Conservation (phyloP, 2,329 filamentous ascomycete genomes). For the Sporothrix sp. region DNA sequence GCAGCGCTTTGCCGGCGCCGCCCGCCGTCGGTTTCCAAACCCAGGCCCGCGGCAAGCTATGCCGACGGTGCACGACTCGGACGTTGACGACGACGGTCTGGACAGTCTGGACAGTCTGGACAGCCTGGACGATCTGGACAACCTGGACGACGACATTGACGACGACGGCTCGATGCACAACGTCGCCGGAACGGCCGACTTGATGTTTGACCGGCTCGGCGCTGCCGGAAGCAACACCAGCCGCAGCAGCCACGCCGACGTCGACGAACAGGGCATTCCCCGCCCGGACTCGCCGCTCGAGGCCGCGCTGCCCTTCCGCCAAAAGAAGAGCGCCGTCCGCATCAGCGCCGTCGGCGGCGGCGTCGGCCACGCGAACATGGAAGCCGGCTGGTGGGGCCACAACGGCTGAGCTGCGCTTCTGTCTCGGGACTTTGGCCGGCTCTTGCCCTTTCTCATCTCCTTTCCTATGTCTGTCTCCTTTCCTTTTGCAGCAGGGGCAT, state of each 20-base stretch:
- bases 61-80: conserved; percentile 4
- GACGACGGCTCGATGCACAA: conserved; percentile 2
- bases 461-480: background rate
- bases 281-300: conserved; percentile 26
- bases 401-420: conserved; percentile 19
- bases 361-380: conserved; percentile 15
- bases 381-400: conserved; percentile 23
- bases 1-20: background rate
- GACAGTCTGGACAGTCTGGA: no score
- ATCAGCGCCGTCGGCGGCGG: conserved; percentile 28
- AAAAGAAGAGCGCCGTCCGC: conserved; percentile 26
- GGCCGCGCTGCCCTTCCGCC: conserved; percentile 18
- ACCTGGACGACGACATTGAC: background rate
- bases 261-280: conserved; percentile 18
- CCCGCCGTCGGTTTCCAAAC: background rate
- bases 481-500: background rate
- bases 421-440: no score
- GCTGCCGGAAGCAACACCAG: background rate
- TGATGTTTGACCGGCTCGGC: background rate
- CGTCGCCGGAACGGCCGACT: background rate
- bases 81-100: background rate
- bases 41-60: background rate
- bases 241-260: conserved; percentile 1
- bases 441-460: background rate
- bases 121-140: background rate